Evolutionary conservation across 202 grass and related monocot genomes (phyloP).

Genomic region (Tripidium arundinaceum): DNA sequence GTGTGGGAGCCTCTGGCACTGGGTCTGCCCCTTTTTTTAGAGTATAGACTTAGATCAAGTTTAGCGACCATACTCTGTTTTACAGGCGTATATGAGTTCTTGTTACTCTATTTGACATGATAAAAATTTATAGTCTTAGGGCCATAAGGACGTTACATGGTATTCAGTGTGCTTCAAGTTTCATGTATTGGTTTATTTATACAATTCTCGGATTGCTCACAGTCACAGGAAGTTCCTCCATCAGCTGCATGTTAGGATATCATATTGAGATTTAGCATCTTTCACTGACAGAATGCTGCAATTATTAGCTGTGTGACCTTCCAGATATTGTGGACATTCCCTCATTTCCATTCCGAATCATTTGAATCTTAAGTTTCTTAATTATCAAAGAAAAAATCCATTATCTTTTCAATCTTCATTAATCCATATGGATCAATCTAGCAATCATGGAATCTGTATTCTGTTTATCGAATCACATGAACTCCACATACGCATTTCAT

Average conservation of each 20-base stretch:
- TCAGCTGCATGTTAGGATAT: constrained; percentile 3
- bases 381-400: neutral
- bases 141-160: neutral
- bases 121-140: constrained; percentile 21
- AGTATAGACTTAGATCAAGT: constrained; percentile 2
- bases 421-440: neutral
- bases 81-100: neutral
- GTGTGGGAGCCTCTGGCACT: too few species aligned
- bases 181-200: neutral
- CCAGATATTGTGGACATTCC: neutral
- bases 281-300: constrained; percentile 4
- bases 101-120: constrained; percentile 19
- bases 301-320: neutral
- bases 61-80: neutral
- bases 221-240: neutral
- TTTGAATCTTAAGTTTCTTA: neutral
- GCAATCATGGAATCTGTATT: neutral
- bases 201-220: constrained; percentile 16
- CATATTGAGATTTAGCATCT: constrained; percentile 7
- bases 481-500: neutral
- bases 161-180: constrained; percentile 18
- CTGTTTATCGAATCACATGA: neutral
- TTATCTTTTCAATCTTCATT: neutral
- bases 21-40: too few species aligned
- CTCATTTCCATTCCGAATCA: neutral